Evolutionary conservation across 805 yeast species (phyloP).

Genomic region (Debaryomyces hansenii): DNA sequence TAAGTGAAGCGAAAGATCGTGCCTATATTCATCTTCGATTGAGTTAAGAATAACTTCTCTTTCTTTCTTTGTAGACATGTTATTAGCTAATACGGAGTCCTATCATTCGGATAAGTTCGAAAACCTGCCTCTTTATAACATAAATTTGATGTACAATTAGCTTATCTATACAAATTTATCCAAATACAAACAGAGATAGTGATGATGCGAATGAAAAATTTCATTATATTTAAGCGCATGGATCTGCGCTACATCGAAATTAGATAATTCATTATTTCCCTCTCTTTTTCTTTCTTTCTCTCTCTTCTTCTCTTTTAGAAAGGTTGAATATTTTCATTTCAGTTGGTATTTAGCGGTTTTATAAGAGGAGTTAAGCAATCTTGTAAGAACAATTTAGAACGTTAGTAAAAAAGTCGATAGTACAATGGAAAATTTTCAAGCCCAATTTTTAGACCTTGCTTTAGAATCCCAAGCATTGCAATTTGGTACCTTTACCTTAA

Average conservation of each 20-base stretch:
- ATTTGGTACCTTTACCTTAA: constrained; percentile 87
- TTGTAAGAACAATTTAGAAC: neutral
- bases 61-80: constrained; percentile 13
- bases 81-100: no score
- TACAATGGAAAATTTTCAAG: constrained; percentile 50
- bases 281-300: constrained; percentile 2
- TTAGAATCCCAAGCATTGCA: constrained; percentile 77
- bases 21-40: constrained; percentile 50
- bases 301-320: constrained; percentile 4
- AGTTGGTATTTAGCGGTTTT: neutral
- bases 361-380: neutral
- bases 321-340: neutral
- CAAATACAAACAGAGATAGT: neutral
- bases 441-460: constrained; percentile 77
- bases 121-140: neutral
- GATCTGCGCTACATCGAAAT: neutral
- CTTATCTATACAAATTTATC: neutral
- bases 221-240: neutral
- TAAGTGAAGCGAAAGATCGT: constrained; percentile 64
- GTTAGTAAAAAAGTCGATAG: neutral
- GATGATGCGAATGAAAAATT: neutral
- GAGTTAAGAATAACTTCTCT: constrained; percentile 21
- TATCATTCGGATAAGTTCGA: neutral
- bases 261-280: neutral
- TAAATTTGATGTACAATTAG: neutral